These are phyloP conservation scores for Stromatinia cepivora DNA, from an alignment of 2,329 filamentous ascomycete genomes.

Conservation along the genomic window DNA sequence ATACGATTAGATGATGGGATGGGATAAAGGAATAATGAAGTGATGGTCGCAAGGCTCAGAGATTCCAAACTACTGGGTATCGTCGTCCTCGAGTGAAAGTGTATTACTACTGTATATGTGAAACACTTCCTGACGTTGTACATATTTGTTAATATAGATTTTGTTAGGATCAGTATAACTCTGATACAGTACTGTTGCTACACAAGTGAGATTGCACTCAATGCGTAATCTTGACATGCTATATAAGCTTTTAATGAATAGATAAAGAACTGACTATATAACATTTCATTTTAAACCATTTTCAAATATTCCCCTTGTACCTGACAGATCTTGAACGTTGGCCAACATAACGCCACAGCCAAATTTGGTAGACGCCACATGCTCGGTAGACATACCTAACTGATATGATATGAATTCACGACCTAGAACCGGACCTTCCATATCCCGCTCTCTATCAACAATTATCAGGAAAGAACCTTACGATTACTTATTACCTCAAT, in stretches of 20 bases:
- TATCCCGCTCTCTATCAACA: neutral
- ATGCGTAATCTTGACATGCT: neutral
- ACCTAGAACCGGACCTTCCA: neutral
- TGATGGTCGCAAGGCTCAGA: constrained; percentile 6
- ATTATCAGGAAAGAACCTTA: constrained; percentile 1
- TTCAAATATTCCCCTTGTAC: neutral
- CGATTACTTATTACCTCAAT: neutral
- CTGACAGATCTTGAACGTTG: neutral
- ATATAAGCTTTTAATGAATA: neutral
- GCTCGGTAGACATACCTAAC: neutral
- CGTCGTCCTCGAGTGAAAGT: neutral
- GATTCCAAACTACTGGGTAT: neutral
- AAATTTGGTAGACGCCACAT: neutral
- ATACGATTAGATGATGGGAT: constrained; percentile 13
- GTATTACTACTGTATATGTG: neutral
- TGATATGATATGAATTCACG: neutral
- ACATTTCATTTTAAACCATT: neutral
- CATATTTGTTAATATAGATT: neutral
- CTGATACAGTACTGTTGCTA: too few relatives aligned
- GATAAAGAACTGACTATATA: neutral
- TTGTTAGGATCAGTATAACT: neutral
- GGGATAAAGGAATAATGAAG: neutral
- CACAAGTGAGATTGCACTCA: neutral
- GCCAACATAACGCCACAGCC: neutral
- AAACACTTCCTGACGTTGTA: neutral